A percentile compares a stretch with the other conserved stretches of the same genome.
These are phyloP conservation scores for Fusarium xylarioides DNA, from an alignment of 2,329 filamentous ascomycete genomes.

Conservation along the genomic window DNA sequence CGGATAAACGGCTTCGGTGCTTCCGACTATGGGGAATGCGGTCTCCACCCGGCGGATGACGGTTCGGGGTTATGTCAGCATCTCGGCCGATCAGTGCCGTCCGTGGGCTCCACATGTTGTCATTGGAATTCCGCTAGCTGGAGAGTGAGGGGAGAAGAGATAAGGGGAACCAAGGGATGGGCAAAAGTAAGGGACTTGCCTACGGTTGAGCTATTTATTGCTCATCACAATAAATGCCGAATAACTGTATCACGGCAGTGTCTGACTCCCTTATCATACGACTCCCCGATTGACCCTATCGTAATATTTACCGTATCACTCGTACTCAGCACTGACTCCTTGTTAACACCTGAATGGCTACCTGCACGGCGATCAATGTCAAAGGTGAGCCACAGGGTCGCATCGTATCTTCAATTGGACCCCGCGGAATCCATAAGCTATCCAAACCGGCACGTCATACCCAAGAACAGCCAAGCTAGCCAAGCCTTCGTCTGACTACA, in stretches of 20 bases:
- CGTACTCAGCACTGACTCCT: not conserved
- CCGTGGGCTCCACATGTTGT: conserved; percentile 17
- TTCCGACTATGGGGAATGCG: conserved; percentile 24
- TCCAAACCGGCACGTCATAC: conserved; percentile 34
- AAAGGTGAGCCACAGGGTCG: conserved; percentile 16
- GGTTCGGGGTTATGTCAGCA: conserved; percentile 14
- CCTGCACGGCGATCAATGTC: conserved; percentile 7
- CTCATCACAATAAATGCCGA: not conserved
- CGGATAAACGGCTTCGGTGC: conserved; percentile 19
- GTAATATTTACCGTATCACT: conserved; percentile 1
- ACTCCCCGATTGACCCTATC: not conserved
- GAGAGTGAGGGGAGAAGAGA: not conserved
- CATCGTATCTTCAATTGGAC: conserved; percentile 14
- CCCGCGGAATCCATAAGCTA: conserved; percentile 18
- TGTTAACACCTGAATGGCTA: conserved; percentile 10
- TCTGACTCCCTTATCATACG: not conserved
- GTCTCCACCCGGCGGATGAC: conserved; percentile 1
- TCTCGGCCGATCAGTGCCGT: conserved; percentile 36
- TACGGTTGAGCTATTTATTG: not conserved
- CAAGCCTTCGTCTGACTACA: conserved; percentile 34
- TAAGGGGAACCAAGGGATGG: not conserved
- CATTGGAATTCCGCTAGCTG: conserved; percentile 22
- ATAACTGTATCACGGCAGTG: not conserved
- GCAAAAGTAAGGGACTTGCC: not conserved
- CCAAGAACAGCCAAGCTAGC: conserved; percentile 13